Evolutionary conservation across 768 basidiomycete species (phyloP).

Genomic region (Mycena filopes): DNA sequence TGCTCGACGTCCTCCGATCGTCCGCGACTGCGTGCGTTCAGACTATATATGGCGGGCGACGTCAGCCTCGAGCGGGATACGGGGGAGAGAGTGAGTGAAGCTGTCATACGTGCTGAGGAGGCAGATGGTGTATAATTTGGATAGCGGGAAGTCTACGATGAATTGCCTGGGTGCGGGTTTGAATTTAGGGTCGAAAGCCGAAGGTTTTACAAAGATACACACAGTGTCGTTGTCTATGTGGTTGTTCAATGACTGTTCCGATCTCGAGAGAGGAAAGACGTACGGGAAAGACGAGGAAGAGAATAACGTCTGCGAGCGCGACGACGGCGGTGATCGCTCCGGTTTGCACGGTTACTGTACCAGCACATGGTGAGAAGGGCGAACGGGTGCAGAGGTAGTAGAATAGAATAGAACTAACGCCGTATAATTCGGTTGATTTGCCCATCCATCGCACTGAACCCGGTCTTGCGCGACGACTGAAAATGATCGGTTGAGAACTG

Average conservation of each 20-base stretch:
- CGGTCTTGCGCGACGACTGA: conserved; percentile 49
- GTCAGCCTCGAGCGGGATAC: too few relatives aligned
- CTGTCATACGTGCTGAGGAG: conserved; percentile 25
- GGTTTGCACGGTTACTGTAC: conserved; percentile 41
- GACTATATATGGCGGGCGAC: conserved; percentile 5
- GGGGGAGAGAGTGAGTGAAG: not conserved
- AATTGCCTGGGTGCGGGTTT: conserved; percentile 15
- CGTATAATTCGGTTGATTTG: conserved; percentile 50
- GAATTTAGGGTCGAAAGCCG: too few relatives aligned
- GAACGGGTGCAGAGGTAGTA: not conserved
- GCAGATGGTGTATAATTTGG: conserved; percentile 28
- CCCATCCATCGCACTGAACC: conserved; percentile 49
- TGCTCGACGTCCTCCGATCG: conserved; percentile 15
- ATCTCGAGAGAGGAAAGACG: not conserved
- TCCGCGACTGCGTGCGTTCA: conserved; percentile 24
- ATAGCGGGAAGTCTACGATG: conserved; percentile 28
- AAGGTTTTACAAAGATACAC: not conserved
- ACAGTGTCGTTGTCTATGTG: conserved; percentile 12
- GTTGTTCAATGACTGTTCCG: not conserved
- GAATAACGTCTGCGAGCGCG: conserved; percentile 38
- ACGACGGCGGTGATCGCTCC: conserved; percentile 39
- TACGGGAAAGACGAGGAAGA: conserved; percentile 34
- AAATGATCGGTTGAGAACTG: not conserved
- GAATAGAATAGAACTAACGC: conserved; percentile 27
- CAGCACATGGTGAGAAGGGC: too few relatives aligned